Evolutionary conservation across 129 eudicot species (phyloP).

Genomic region (Tagetes patula): DNA sequence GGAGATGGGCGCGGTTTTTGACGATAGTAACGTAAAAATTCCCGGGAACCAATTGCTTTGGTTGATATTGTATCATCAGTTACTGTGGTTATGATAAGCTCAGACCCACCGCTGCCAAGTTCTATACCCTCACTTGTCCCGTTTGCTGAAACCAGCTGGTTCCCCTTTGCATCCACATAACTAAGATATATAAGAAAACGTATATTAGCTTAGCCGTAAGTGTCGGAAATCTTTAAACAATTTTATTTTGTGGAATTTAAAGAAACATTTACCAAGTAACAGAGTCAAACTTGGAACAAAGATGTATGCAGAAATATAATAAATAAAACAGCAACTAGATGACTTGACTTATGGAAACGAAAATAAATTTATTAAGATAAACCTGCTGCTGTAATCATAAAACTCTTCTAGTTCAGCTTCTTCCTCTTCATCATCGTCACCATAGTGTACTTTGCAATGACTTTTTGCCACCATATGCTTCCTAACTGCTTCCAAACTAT

Average conservation of each 20-base stretch:
- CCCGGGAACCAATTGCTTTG: conserved; percentile 86
- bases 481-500: conserved; percentile 94
- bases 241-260: neutral
- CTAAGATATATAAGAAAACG: conserved; percentile 32
- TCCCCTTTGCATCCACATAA: conserved; percentile 78
- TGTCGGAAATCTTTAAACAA: neutral
- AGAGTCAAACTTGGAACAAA: neutral
- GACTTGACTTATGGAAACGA: neutral
- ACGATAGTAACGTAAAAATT: conserved; percentile 83
- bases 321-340: neutral
- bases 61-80: conserved; percentile 46
- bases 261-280: neutral
- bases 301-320: neutral
- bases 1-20: conserved; percentile 83
- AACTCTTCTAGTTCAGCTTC: conserved; percentile 96
- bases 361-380: conserved; percentile 2
- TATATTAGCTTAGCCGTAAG: neutral
- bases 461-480: conserved; percentile 96
- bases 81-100: conserved; percentile 65
- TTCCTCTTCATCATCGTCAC: conserved; percentile 97
- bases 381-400: conserved; percentile 99
- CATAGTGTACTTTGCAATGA: conserved; percentile 96
- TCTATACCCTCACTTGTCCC: conserved; percentile 51
- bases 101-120: conserved; percentile 89
- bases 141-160: conserved; percentile 60